phyloP scores from a whole-genome alignment of 352 stramenopile species.

The Nothophytophthora sp. region DNA sequence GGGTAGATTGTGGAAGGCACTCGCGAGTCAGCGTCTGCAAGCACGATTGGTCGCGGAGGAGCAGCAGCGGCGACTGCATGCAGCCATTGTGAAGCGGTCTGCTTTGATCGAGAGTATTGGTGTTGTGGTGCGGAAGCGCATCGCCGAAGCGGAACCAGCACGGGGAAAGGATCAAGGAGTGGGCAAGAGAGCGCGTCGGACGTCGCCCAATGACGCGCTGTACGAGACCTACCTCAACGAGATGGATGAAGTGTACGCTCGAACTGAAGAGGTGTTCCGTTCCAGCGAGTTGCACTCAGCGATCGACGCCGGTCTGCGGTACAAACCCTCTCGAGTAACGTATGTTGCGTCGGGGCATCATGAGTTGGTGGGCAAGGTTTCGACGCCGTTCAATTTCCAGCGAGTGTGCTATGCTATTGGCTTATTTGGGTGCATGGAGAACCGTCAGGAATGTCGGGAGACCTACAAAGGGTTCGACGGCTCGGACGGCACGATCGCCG shows the following conservation, averaged over 20 bases:
- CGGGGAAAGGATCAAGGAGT: neutral
- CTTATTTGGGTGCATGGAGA: constrained; percentile 6
- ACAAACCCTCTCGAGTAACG: constrained; percentile 3
- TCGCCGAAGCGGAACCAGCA: constrained; percentile 20
- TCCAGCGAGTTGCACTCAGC: constrained; percentile 5
- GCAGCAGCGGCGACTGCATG: constrained; percentile 12
- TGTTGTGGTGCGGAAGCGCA: constrained; percentile 14
- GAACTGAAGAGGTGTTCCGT: constrained; percentile 15
- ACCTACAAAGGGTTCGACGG: constrained; percentile 14
- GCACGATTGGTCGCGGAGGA: constrained; percentile 18
- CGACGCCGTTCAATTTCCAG: constrained; percentile 19
- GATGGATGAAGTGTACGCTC: constrained; percentile 10
- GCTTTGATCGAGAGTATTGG: constrained; percentile 16
- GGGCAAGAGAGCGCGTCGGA: constrained; percentile 6
- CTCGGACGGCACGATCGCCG: constrained; percentile 22
- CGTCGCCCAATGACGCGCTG: constrained; percentile 15
- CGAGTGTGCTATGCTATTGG: constrained; percentile 16
- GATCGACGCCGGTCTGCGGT: constrained; percentile 2
- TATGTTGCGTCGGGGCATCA: constrained; percentile 17
- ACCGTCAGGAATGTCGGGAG: constrained; percentile 18
- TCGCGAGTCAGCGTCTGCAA: constrained; percentile 19
- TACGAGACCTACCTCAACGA: constrained; percentile 26
- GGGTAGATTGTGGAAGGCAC: constrained; percentile 21
- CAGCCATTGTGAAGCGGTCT: constrained; percentile 14
- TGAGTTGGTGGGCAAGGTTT: constrained; percentile 16